Evolutionary conservation across 805 yeast genomes (phyloP).

Genomic region (Dipodascus geniculatus): DNA sequence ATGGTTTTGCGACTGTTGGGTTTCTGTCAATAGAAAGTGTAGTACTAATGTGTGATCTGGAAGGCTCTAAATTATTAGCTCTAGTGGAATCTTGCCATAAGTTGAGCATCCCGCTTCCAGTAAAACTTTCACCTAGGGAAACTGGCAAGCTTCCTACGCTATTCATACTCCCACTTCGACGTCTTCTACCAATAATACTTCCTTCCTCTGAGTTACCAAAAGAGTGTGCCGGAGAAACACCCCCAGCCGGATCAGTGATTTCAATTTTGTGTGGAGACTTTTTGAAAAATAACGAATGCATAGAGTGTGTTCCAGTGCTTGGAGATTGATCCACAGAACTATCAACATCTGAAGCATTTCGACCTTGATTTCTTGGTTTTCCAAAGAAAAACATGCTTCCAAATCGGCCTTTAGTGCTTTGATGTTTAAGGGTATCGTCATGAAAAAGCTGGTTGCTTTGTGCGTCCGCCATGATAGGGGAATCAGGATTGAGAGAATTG

Average conservation of each 20-base stretch:
- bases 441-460: not conserved
- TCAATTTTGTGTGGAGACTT: not conserved
- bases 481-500: not conserved
- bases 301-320: no score
- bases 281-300: not conserved
- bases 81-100: not conserved
- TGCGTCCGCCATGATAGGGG: not conserved
- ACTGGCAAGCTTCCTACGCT: constrained; percentile 1
- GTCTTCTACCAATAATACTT: constrained; percentile 11
- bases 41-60: not conserved
- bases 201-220: constrained; percentile 3
- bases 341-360: not conserved
- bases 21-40: not conserved
- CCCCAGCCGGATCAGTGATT: not conserved
- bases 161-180: constrained; percentile 14
- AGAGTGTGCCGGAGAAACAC: constrained; percentile 5
- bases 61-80: not conserved
- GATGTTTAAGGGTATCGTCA: not conserved
- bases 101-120: not conserved
- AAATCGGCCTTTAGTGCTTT: not conserved
- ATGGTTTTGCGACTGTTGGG: not conserved
- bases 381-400: constrained; percentile 2
- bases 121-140: not conserved
- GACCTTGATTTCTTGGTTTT: not conserved
- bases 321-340: not conserved